phyloP scores from a whole-genome alignment of 2,329 filamentous ascomycete genomes.

The Dactylonectria macrodidyma region DNA sequence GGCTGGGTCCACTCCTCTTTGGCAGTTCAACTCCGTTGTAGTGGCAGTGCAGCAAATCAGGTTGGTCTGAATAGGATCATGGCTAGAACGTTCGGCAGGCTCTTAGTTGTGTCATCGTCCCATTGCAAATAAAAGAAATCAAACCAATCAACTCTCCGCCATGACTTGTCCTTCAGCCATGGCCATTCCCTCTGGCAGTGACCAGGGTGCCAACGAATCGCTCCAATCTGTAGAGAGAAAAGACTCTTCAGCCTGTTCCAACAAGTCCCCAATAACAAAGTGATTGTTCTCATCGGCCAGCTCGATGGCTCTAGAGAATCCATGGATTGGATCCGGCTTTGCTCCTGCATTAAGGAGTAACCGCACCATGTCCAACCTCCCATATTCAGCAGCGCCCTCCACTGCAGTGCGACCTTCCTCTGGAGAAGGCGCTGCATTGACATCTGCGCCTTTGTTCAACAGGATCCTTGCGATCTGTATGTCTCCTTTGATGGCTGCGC shows the following conservation, averaged over 20 bases:
- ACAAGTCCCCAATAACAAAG: neutral
- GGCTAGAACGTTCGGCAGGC: no score
- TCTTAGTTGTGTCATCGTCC: no score
- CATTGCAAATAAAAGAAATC: no score
- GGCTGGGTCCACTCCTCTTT: neutral
- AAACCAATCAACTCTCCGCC: no score
- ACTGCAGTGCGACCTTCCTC: conserved; percentile 8
- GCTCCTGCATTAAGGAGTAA: conserved; percentile 11
- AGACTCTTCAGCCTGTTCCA: neutral
- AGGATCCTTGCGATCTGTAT: conserved; percentile 4
- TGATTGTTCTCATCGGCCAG: conserved; percentile 13
- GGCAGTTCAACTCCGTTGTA: neutral
- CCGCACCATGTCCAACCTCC: conserved; percentile 21
- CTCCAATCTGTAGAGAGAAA: neutral
- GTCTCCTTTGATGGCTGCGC: conserved; percentile 1
- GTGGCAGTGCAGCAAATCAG: no score
- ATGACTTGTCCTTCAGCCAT: neutral
- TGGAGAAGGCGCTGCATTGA: neutral
- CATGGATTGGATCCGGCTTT: neutral
- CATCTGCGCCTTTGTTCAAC: accelerated
- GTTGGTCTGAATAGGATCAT: no score
- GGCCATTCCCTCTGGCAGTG: neutral
- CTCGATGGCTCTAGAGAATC: conserved; percentile 1
- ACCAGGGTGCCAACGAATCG: neutral
- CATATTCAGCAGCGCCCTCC: conserved; percentile 21